Percentiles rank a stretch among this genome's conserved stretches.
These are phyloP conservation scores for Ilex aquifolium DNA, from an alignment of 257 asterid species.

Conservation along the genomic window DNA sequence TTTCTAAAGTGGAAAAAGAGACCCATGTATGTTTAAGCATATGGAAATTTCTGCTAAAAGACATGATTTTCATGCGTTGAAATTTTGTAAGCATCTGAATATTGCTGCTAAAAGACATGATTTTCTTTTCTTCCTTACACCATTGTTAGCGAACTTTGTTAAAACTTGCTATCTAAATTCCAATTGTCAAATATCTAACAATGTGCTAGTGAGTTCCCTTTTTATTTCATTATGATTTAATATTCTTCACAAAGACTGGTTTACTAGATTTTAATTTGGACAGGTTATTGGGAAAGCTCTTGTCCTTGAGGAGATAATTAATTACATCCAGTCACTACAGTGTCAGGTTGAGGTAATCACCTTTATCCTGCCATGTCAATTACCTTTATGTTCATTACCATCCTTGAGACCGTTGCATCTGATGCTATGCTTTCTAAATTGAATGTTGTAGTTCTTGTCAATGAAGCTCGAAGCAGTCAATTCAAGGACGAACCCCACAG, in stretches of 20 bases:
- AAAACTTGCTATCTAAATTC: background rate
- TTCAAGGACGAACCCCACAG: conserved; percentile 50
- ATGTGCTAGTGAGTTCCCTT: background rate
- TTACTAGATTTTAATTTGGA: background rate
- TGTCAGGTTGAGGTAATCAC: conserved; percentile 79
- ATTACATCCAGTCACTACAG: conserved; percentile 83
- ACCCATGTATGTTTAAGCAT: too few relatives aligned
- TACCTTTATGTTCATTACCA: background rate
- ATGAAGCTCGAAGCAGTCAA: conserved; percentile 96
- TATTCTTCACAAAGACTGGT: background rate
- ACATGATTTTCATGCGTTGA: too few relatives aligned
- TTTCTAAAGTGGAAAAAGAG: too few relatives aligned
- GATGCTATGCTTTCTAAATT: conserved; percentile 8
- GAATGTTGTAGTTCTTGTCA: conserved; percentile 63
- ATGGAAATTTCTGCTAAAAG: background rate
- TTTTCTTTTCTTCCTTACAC: too few relatives aligned
- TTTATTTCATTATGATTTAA: conserved; percentile 5
- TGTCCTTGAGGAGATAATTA: conserved; percentile 88
- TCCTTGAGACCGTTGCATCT: background rate
- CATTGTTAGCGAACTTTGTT: too few relatives aligned
- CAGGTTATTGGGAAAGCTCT: conserved; percentile 90
- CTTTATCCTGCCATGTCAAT: conserved; percentile 6
- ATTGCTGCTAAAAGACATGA: background rate
- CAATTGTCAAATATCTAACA: background rate
- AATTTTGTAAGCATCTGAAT: background rate